Conservation (phyloP, 768 basidiomycete species). For the Boletus coccyginus region DNA sequence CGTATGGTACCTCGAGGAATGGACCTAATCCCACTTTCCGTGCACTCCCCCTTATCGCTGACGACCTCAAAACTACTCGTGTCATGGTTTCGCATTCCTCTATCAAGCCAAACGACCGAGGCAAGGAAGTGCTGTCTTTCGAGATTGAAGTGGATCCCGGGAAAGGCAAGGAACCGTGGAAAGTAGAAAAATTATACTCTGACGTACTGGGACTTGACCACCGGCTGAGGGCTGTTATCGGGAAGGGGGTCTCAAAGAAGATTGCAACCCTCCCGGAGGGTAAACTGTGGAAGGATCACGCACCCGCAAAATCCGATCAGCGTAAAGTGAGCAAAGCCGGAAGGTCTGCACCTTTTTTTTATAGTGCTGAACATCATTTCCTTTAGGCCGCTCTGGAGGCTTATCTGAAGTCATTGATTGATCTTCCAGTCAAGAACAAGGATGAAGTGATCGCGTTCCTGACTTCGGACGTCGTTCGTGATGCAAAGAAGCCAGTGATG, state of each 20-base stretch:
- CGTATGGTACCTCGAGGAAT: constrained; percentile 19
- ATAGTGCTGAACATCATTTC: constrained; percentile 6
- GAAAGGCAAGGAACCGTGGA: constrained; percentile 70
- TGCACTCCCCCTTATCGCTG: constrained; percentile 64
- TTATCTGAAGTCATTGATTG: constrained; percentile 82
- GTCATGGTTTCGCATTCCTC: constrained; percentile 76
- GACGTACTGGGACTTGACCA: constrained; percentile 90
- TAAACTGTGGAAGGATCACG: constrained; percentile 94
- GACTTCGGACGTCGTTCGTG: constrained; percentile 82
- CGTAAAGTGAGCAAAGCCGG: constrained; percentile 64
- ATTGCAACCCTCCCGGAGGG: constrained; percentile 85
- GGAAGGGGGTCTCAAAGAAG: constrained; percentile 72
- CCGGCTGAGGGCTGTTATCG: constrained; percentile 54
- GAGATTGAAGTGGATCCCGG: constrained; percentile 73
- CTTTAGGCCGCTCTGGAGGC: constrained; percentile 70
- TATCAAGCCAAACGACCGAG: constrained; percentile 84
- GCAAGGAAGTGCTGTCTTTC: constrained; percentile 91
- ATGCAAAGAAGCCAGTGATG: constrained; percentile 71
- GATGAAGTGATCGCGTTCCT: constrained; percentile 90
- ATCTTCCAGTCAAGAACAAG: constrained; percentile 82
- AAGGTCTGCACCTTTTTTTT: not conserved
- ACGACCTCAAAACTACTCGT: constrained; percentile 71
- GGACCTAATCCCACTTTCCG: constrained; percentile 52
- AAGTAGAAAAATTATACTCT: constrained; percentile 90
- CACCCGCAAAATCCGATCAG: constrained; percentile 95